These are phyloP conservation scores for Dillenia suffruticosa DNA, from an alignment of 164 flowering plant genomes.

Conservation along the genomic window DNA sequence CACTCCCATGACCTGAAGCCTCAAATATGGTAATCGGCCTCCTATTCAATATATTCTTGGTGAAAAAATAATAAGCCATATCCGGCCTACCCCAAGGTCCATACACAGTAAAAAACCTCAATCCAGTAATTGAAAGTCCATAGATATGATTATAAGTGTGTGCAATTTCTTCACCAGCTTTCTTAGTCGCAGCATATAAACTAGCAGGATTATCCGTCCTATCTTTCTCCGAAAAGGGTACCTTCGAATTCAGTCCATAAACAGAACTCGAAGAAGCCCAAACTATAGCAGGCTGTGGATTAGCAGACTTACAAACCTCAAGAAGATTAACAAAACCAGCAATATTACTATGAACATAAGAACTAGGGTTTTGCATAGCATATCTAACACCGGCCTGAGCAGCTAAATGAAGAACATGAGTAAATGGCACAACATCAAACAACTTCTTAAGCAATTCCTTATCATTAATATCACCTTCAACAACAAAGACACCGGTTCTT, in stretches of 20 bases:
- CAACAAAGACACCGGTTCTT: slow-evolving; percentile 15
- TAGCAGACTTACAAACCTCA: slow-evolving; percentile 28
- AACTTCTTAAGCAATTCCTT: slow-evolving; percentile 20
- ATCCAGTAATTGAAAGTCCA: slow-evolving; percentile 46
- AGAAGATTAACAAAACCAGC: slow-evolving; percentile 30
- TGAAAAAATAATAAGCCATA: slow-evolving; percentile 54
- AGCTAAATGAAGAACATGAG: slow-evolving; percentile 36
- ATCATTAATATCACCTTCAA: slow-evolving; percentile 31
- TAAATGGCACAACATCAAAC: slow-evolving; percentile 26
- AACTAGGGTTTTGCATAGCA: slow-evolving; percentile 31
- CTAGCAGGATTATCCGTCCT: slow-evolving; percentile 54
- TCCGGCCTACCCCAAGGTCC: slow-evolving; percentile 63
- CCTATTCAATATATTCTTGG: slow-evolving; percentile 41
- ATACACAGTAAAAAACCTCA: slow-evolving; percentile 54
- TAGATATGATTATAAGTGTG: slow-evolving; percentile 50
- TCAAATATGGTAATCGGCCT: slow-evolving; percentile 40
- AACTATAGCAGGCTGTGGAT: slow-evolving; percentile 32
- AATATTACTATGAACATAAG: slow-evolving; percentile 32
- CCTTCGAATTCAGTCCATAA: slow-evolving; percentile 31
- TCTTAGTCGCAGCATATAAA: slow-evolving; percentile 53
- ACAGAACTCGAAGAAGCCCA: slow-evolving; percentile 44
- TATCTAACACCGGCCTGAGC: slow-evolving; percentile 43
- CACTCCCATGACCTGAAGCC: slow-evolving; percentile 32
- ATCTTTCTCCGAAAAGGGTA: slow-evolving; percentile 47
- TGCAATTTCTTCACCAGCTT: slow-evolving; percentile 53